Conservation (phyloP, 495 filamentous ascomycete genomes). For the Opeltia flavorubescens region DNA sequence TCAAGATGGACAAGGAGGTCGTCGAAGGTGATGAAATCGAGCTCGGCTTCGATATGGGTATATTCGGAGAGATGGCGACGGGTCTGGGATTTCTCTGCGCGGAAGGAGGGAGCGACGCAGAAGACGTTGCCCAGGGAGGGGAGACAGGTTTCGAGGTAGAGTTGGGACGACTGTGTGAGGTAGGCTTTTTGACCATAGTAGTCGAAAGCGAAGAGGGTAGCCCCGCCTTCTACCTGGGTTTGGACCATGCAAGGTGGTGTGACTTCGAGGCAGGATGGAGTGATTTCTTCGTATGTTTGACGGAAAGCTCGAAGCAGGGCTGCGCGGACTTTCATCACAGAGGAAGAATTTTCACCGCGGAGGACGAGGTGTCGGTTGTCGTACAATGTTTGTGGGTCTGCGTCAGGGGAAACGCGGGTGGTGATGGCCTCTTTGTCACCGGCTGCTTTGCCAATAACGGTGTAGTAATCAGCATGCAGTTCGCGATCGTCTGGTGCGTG, state of each 20-base stretch:
- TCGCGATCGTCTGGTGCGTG: conserved; percentile 80
- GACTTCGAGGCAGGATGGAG: conserved; percentile 54
- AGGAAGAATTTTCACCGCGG: conserved; percentile 72
- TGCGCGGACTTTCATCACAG: conserved; percentile 84
- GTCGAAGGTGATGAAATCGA: conserved; percentile 90
- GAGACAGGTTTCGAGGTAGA: conserved; percentile 93
- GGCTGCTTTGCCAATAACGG: conserved; percentile 69
- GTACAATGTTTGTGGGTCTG: conserved; percentile 66
- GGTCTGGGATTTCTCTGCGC: conserved; percentile 89
- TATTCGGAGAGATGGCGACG: conserved; percentile 92
- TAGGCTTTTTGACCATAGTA: conserved; percentile 94
- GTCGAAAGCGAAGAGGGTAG: conserved; percentile 83
- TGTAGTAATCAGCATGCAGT: conserved; percentile 87
- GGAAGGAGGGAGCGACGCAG: conserved; percentile 97
- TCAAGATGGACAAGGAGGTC: conserved; percentile 89
- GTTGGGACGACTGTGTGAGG: conserved; percentile 91
- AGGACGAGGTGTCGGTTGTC: conserved; percentile 88
- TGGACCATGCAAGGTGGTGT: conserved; percentile 95
- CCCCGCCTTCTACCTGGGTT: conserved; percentile 93
- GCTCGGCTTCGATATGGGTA: conserved; percentile 91
- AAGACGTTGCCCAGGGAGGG: conserved; percentile 87
- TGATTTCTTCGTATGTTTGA: conserved; percentile 61
- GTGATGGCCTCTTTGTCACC: conserved; percentile 89
- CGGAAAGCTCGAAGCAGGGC: conserved; percentile 74
- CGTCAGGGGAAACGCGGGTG: conserved; percentile 69